These are phyloP conservation scores for Penicillium cataractarum DNA, from an alignment of 495 filamentous ascomycete genomes.

Conservation along the genomic window DNA sequence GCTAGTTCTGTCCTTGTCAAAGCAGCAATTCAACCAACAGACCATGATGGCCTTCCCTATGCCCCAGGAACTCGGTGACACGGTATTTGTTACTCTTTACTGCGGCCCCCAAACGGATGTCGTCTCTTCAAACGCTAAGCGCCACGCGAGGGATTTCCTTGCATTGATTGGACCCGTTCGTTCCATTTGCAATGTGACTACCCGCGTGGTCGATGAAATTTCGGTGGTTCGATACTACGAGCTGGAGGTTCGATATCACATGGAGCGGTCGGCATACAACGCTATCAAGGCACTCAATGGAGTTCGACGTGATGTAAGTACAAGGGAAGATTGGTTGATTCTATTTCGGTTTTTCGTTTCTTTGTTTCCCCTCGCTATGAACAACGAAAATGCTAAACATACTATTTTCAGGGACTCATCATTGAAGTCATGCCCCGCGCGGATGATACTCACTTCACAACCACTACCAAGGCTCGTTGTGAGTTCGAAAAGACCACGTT, in stretches of 20 bases:
- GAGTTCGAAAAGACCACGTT: background rate
- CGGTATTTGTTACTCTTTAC: too few relatives aligned
- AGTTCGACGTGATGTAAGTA: slow-evolving; percentile 11
- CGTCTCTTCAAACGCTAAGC: too few relatives aligned
- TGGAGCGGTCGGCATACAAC: slow-evolving; percentile 13
- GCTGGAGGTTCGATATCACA: slow-evolving; percentile 10
- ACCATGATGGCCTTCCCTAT: background rate
- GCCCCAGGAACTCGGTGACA: too few relatives aligned
- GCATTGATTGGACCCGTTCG: background rate
- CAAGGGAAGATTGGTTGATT: background rate
- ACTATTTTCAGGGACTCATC: slow-evolving; percentile 32
- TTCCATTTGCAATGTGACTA: background rate
- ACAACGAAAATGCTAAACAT: background rate
- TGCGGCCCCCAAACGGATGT: too few relatives aligned
- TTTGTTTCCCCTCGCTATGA: too few relatives aligned
- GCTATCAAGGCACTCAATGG: slow-evolving; percentile 16
- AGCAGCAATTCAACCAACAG: background rate
- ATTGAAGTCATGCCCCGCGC: slow-evolving; percentile 31
- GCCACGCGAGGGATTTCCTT: background rate
- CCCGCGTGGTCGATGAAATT: too few relatives aligned
- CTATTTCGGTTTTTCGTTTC: background rate
- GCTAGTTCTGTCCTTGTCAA: background rate
- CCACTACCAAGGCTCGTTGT: background rate
- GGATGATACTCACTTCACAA: slow-evolving; percentile 4
- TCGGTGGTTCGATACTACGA: slow-evolving; percentile 6